Base-by-base conservation (phyloP, 768 basidiomycete species). In the Mycena belliarum region DNA sequence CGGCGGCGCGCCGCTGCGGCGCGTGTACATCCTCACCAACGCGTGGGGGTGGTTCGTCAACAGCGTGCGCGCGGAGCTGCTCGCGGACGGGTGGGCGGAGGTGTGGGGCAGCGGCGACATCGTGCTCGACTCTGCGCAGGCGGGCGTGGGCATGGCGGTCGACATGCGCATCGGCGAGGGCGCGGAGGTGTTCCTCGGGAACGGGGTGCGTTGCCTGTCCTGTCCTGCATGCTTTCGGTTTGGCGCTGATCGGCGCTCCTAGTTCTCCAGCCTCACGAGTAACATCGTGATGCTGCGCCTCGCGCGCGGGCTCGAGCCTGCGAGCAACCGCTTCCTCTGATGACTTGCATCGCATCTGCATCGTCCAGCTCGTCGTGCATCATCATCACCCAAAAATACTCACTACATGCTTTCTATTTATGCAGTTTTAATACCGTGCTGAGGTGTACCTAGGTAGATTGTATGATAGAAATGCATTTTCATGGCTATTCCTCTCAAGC, bases 1-100 rank as follows among this genome's bases (percentile, higher is more conserved):
- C 47, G 61, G 65, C 20, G 56, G 29, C 9, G 28, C 51, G 26
- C 57, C 59, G 37, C 57, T 64, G 9, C 29, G 42, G 33, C 57
- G 75, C n/a, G 76, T 82, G 49, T 81, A 77, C 45, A 68, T 85
- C 1, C 68, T 86, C 32, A 81, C 82, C 16, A 84, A 85, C 53
- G 83, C 73, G 12, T 77, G 79, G 76, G 68, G 74, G 3, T 76
- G 72, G 67, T 78, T 73, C 63, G 59, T 83, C 16, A 63, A 66
- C 11, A 72, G 70, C n/a, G 64, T 85, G 23, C 69, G 71, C 40
- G 32, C 21, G 0, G 75, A 73, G 21, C 66, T 84, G 28, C 49
- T 65, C 12, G 59, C 59, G 29, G 84, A 84, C 58, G 81, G 82
- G 3, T 86, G 83, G 83, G 67, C 72, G 10, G 76, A 79, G 35